Evolutionary conservation across 1,284 basidiomycete species (phyloP).

Genomic region (Tylopilus sp.): DNA sequence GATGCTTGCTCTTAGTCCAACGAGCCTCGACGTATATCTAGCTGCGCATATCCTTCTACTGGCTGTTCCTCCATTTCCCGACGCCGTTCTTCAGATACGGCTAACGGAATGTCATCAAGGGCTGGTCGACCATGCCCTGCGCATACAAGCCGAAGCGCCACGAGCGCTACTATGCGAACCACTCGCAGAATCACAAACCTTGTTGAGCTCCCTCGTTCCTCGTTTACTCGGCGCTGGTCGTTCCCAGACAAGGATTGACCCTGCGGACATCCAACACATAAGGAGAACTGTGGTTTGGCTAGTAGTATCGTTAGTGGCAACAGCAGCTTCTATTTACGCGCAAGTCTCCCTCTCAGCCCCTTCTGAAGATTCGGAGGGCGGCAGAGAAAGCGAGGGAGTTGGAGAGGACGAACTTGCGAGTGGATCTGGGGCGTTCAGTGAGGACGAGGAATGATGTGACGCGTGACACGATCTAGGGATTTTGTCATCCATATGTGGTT

Average conservation of each 20-base stretch:
- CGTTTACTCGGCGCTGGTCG: constrained; percentile 4
- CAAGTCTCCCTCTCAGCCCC: not conserved
- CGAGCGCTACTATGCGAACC: constrained; percentile 15
- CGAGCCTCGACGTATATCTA: constrained; percentile 59
- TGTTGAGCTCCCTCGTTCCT: constrained; percentile 24
- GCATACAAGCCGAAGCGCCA: constrained; percentile 40
- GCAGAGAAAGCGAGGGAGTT: constrained; percentile 7
- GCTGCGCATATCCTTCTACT: constrained; percentile 67
- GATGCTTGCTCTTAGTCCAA: constrained; percentile 40
- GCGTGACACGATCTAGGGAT: constrained; percentile 11
- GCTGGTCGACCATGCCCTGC: constrained; percentile 53
- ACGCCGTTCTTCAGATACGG: constrained; percentile 52
- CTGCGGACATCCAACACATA: constrained; percentile 35
- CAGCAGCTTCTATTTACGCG: constrained; percentile 2
- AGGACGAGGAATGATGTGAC: constrained; percentile 18
- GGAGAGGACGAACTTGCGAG: constrained; percentile 9
- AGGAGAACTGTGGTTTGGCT: constrained; percentile 38
- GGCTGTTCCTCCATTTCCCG: constrained; percentile 54
- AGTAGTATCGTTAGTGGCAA: constrained; percentile 22
- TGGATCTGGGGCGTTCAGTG: constrained; percentile 7
- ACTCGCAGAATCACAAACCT: constrained; percentile 14
- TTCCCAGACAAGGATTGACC: constrained; percentile 12
- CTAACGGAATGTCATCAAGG: constrained; percentile 52
- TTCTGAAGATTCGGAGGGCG: not conserved
- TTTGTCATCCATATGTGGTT: not conserved